Evolutionary conservation across 2,329 filamentous ascomycete genomes (phyloP).

Genomic region (Endocalyx cinctus): DNA sequence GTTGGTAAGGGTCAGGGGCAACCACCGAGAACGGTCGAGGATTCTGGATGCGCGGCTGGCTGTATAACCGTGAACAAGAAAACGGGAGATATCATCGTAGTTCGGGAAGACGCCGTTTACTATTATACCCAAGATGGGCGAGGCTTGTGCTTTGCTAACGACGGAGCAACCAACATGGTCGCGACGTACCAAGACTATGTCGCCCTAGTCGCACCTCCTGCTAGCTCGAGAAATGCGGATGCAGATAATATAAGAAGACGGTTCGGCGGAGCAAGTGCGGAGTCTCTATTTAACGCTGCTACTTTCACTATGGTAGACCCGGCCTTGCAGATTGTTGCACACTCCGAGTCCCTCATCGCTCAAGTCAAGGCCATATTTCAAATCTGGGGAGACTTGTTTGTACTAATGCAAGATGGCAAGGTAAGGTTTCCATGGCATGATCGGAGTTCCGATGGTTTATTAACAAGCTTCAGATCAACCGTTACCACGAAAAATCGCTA

Average conservation of each 20-base stretch:
- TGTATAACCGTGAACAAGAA: slow-evolving; percentile 86
- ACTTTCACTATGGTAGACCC: slow-evolving; percentile 91
- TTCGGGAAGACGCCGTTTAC: slow-evolving; percentile 90
- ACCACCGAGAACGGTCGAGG: slow-evolving; percentile 82
- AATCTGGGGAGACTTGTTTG: slow-evolving; percentile 87
- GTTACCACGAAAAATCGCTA: slow-evolving; percentile 86
- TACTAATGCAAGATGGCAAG: slow-evolving; percentile 90
- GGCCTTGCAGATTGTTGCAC: slow-evolving; percentile 82
- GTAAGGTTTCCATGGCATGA: slow-evolving; percentile 38
- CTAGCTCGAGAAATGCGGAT: slow-evolving; percentile 43
- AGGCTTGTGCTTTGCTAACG: slow-evolving; percentile 84
- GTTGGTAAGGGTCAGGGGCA: slow-evolving; percentile 86
- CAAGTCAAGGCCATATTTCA: slow-evolving; percentile 76
- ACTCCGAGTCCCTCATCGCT: slow-evolving; percentile 79
- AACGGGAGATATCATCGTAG: slow-evolving; percentile 84
- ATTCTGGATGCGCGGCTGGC: slow-evolving; percentile 83
- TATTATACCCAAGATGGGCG: slow-evolving; percentile 83
- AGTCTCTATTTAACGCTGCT: slow-evolving; percentile 79
- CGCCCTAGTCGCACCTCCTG: slow-evolving; percentile 74
- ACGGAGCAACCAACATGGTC: slow-evolving; percentile 81
- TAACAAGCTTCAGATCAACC: slow-evolving; percentile 57
- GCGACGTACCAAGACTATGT: slow-evolving; percentile 80
- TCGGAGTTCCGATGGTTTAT: no score
- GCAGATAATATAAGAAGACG: slow-evolving; percentile 62
- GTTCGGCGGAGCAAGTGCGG: slow-evolving; percentile 68